These are phyloP conservation scores for Mycena belliarum DNA, from an alignment of 768 basidiomycete species.

Conservation along the genomic window DNA sequence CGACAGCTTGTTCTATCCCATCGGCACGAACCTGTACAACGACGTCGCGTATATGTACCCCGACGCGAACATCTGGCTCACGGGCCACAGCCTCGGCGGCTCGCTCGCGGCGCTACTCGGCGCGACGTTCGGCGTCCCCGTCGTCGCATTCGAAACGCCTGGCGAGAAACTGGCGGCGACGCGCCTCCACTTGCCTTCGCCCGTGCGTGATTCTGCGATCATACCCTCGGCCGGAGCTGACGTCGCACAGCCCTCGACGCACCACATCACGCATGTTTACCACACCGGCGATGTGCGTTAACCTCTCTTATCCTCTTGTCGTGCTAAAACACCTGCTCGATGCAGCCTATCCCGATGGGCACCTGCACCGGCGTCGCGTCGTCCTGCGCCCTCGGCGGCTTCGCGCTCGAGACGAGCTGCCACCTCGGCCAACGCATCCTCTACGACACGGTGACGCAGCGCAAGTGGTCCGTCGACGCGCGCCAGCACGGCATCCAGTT, in stretches of 20 bases:
- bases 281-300: constrained; percentile 78
- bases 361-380: constrained; percentile 72
- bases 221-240: neutral
- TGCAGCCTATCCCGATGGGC: constrained; percentile 81
- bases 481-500: constrained; percentile 37
- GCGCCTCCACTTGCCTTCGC: constrained; percentile 84
- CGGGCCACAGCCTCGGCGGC: constrained; percentile 84
- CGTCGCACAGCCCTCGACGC: constrained; percentile 56
- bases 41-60: constrained; percentile 93
- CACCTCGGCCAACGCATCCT: constrained; percentile 81
- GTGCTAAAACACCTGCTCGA: neutral
- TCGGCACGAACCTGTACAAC: constrained; percentile 88
- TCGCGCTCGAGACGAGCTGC: constrained; percentile 85
- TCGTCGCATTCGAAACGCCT: constrained; percentile 88
- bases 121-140: constrained; percentile 88
- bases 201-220: constrained; percentile 47
- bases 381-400: constrained; percentile 59
- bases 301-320: neutral
- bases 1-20: constrained; percentile 85
- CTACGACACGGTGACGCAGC: constrained; percentile 84
- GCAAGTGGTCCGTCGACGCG: constrained; percentile 67
- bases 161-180: constrained; percentile 68
- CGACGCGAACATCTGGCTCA: constrained; percentile 84
- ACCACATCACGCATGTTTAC: constrained; percentile 85
- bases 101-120: constrained; percentile 82